These are phyloP conservation scores for Alternaria postmessia DNA, from an alignment of 2,329 filamentous ascomycete genomes.

Conservation along the genomic window DNA sequence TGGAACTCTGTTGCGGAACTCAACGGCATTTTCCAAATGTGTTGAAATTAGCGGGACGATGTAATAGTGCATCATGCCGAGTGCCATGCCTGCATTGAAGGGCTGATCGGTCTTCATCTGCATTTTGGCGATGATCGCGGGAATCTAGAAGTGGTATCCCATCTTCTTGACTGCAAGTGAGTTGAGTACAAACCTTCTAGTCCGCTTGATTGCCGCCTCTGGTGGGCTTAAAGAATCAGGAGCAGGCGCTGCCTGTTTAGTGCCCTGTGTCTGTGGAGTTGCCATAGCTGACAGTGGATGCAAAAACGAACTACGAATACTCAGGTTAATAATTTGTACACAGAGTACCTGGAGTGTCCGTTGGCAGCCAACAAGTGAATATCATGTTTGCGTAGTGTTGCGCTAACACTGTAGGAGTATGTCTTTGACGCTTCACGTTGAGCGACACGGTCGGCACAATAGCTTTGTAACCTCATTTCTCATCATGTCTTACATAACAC, in stretches of 20 bases:
- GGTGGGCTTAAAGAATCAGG: neutral
- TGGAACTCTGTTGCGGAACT: conserved; percentile 10
- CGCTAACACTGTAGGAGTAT: neutral
- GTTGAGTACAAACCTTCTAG: neutral
- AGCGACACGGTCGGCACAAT: neutral
- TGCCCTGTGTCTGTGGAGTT: neutral
- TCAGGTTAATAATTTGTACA: neutral
- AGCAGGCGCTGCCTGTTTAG: neutral
- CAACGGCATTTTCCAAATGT: conserved; percentile 10
- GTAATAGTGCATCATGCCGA: conserved; percentile 12
- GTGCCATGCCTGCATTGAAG: conserved; percentile 9
- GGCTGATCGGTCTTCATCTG: conserved; percentile 4
- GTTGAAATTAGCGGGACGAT: conserved; percentile 14
- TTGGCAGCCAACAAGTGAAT: neutral
- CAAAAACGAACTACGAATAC: neutral
- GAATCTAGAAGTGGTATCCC: conserved; percentile 3
- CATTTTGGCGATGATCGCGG: neutral
- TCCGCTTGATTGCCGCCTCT: neutral
- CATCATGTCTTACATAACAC: neutral
- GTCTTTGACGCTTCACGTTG: neutral
- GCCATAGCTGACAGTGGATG: neutral
- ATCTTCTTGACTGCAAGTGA: neutral
- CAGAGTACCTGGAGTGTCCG: neutral
- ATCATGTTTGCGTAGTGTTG: neutral
- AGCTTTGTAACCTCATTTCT: neutral